Conservation (phyloP, 2,329 filamentous ascomycete genomes). For the Verticillium isaacii region DNA sequence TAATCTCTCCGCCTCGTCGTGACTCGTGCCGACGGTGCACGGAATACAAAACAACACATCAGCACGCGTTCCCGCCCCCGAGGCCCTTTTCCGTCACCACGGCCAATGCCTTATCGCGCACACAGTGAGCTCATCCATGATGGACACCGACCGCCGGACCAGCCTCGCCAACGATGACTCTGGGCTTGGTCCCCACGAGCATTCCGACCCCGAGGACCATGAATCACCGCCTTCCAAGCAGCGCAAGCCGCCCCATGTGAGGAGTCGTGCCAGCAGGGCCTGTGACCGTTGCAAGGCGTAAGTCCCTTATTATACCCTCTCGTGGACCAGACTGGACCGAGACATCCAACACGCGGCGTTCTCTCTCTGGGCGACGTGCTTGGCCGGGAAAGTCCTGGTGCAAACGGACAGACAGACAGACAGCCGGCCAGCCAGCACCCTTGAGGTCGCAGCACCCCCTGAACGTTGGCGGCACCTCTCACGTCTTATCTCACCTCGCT, state of each 20-base stretch:
- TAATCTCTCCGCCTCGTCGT: background rate
- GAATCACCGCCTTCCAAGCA: background rate
- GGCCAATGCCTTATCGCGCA: background rate
- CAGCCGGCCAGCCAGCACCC: too few species aligned
- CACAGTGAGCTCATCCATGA: background rate
- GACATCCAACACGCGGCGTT: background rate
- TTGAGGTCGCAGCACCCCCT: background rate
- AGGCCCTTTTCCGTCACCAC: slow-evolving; percentile 2
- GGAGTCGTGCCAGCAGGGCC: slow-evolving; percentile 8
- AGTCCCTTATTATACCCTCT: slow-evolving; percentile 2
- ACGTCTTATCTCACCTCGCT: background rate
- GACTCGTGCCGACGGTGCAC: background rate
- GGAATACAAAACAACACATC: background rate
- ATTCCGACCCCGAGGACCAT: background rate
- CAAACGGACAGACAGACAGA: too few species aligned
- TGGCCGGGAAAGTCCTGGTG: too few species aligned
- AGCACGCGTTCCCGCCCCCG: slow-evolving; percentile 1
- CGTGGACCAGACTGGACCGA: background rate
- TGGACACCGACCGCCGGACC: background rate
- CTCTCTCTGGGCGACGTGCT: background rate
- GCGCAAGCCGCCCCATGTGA: slow-evolving; percentile 4
- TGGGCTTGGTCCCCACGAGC: background rate
- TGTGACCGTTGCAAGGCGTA: slow-evolving; percentile 21
- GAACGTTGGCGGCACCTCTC: background rate
- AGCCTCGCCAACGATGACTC: background rate